Conservation (phyloP, 768 basidiomycete genomes). For the Auriscalpium microsporum region DNA sequence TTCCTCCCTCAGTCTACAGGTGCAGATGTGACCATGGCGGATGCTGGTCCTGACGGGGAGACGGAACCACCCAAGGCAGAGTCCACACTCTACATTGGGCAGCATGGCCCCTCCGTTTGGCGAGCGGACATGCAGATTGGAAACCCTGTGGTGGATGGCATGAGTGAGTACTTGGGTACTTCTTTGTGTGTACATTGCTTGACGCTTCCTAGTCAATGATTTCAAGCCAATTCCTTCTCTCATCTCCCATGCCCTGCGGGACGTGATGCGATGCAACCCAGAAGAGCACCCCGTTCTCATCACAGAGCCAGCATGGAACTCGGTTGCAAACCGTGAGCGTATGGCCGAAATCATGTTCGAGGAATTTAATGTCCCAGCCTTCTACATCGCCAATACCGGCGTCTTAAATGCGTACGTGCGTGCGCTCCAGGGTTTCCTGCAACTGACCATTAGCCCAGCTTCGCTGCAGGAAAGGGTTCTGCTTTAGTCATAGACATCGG, state of each 20-base stretch:
- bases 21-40: conserved; percentile 47
- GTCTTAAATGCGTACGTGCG: conserved; percentile 80
- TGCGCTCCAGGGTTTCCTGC: background rate
- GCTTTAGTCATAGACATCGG: conserved; percentile 94
- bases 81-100: conserved; percentile 71
- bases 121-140: conserved; percentile 80
- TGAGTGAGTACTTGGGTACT: conserved; percentile 47
- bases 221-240: conserved; percentile 67
- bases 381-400: conserved; percentile 92
- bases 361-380: conserved; percentile 88
- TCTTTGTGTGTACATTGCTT: background rate
- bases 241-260: conserved; percentile 64
- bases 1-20: conserved; percentile 43
- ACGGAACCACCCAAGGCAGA: conserved; percentile 31
- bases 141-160: conserved; percentile 76
- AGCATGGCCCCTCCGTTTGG: conserved; percentile 87
- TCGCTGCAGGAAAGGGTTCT: conserved; percentile 95
- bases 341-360: conserved; percentile 99
- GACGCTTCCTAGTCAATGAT: conserved; percentile 47
- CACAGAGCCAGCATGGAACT: conserved; percentile 97
- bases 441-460: conserved; percentile 37
- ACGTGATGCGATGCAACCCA: conserved; percentile 69
- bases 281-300: conserved; percentile 87
- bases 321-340: conserved; percentile 80
- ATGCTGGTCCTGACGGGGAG: conserved; percentile 33